phyloP scores from a whole-genome alignment of 2,329 filamentous ascomycete genomes.

The Xylariaceae sp. region DNA sequence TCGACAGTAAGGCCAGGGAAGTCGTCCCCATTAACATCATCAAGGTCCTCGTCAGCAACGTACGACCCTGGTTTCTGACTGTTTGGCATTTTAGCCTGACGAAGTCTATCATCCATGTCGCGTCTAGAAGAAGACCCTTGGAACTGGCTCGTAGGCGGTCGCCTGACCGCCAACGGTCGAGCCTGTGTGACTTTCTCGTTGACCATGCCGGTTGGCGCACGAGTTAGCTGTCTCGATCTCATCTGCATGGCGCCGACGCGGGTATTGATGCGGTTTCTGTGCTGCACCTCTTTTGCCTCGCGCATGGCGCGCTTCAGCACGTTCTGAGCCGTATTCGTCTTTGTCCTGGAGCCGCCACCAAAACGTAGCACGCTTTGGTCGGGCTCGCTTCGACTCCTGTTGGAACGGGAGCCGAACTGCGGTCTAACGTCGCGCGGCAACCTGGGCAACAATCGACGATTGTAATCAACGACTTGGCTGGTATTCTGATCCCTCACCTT shows the following conservation, averaged over 20 bases:
- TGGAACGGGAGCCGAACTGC: constrained; percentile 18
- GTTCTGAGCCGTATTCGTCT: constrained; percentile 46
- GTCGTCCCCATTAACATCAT: constrained; percentile 21
- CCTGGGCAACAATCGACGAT: constrained; percentile 42
- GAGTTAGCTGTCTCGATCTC: constrained; percentile 38
- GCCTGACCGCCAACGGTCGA: constrained; percentile 27
- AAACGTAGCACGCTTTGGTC: constrained; percentile 37
- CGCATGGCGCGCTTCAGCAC: constrained; percentile 53
- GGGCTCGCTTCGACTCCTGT: constrained; percentile 18
- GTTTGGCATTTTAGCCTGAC: constrained; percentile 30
- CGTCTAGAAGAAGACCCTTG: constrained; percentile 15
- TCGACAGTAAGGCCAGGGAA: constrained; percentile 21
- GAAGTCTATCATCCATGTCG: constrained; percentile 34
- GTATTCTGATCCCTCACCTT: constrained; percentile 53
- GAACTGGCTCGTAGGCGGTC: constrained; percentile 14
- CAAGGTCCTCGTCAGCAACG: constrained; percentile 37
- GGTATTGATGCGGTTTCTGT: constrained; percentile 42
- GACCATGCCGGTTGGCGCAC: constrained; percentile 51
- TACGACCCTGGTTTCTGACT: constrained; percentile 31
- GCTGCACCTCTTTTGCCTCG: constrained; percentile 51
- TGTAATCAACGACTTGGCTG: constrained; percentile 48
- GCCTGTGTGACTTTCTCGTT: constrained; percentile 45
- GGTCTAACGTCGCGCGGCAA: constrained; percentile 33
- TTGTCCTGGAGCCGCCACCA: constrained; percentile 46
- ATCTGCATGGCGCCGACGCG: constrained; percentile 34